Base-by-base conservation (phyloP, 2,329 filamentous ascomycete species). In the Penicillium sp. region DNA sequence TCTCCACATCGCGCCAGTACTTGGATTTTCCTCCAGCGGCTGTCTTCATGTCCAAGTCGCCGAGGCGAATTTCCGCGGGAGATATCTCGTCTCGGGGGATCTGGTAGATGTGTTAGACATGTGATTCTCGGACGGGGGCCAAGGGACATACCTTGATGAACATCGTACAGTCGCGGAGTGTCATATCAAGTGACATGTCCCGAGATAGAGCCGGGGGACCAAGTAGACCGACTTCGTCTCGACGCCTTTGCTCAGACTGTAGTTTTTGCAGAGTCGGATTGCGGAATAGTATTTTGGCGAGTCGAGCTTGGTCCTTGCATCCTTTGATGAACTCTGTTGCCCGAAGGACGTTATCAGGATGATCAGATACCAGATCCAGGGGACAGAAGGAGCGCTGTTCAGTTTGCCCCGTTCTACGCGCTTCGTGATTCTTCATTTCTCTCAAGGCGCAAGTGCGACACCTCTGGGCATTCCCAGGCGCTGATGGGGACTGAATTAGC, bases 11-110 rank as follows among this genome's bases (percentile, higher is more conserved):
- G 54, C 78, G 78, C 89, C 89, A 94, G 64, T 88, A 86, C 42
- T 77, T 76, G 51, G 85, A 76, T 69, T 93, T 92, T 48, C 80
- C 76, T 8, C 72, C 80, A 0, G 74, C 73, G 8, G 81, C 79
- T 51, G 85, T 86, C 74, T 94, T 94, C 64, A 88, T 80, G 71
- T 94, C 89, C 41, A 93, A 79, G 65, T 94, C 89, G 1, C 86
- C 88, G 9, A 94, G 78, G 49, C 86, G 83, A 41, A 76, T 70
- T 34, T 77, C 71, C 5, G 74, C 62, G 3, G 64, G 60, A 1
- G 57, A 57, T 16, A 55, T 63, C 31, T 69, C 69, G 42, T 71
- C 65, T 12, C 49, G 60, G 33, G 71, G 66, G 36, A 73, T 70
- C 73, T 75, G 39, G 28, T 4, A 16, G 13, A 45, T 41, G 31